Base-by-base conservation (phyloP, 2,329 filamentous ascomycete species). In the Hypoxylon sp. region DNA sequence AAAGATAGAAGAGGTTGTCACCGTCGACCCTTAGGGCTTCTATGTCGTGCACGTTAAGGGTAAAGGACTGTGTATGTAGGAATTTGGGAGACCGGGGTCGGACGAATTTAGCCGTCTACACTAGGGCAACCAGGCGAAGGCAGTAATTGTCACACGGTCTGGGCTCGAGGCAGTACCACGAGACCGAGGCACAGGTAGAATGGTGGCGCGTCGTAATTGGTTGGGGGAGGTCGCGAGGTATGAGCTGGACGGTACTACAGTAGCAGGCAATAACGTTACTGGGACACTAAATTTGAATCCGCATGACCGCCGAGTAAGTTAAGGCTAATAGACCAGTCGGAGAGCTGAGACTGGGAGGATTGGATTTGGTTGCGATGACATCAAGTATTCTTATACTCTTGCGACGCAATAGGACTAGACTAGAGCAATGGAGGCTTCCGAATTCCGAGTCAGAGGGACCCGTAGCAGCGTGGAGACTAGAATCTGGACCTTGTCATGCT, bases 191-290 rank as follows among this genome's bases (percentile, higher is more conserved):
- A 63, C 43, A 65, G 47, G 52, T 58, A 51, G 60, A 67, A 67
- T 69, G 66, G 67, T 69, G 67, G 67, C 67, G 56, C 53, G 60
- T 67, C 51, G 60, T 60, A 66, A 69, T 66, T 69, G 66, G 66
- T 63, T 58, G 37, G 50, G 11, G 51, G 9, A 12, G 47, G 29
- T 51, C 43, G 37, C 11, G 21, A 50, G 32, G 50, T 50, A 60
- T 27, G 25, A 27, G 25, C 6, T 27, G 25, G 56, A 59, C 58
- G 12, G 25, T 66, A 63, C 59, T 25, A 29, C 39, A 25, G 43
- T 56, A 12, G 52, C 48, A 45, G 51, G 21, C 37, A 48, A 63
- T 58, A 45, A 21, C 29, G 50, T 61, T 57, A 48, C 34, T 67
- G 43, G 41, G 29, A 29, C 46, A 47, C 29, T n/a, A 30, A 41